Base-by-base conservation (phyloP, 140 eudicot species). In the Oenanthe javanica region DNA sequence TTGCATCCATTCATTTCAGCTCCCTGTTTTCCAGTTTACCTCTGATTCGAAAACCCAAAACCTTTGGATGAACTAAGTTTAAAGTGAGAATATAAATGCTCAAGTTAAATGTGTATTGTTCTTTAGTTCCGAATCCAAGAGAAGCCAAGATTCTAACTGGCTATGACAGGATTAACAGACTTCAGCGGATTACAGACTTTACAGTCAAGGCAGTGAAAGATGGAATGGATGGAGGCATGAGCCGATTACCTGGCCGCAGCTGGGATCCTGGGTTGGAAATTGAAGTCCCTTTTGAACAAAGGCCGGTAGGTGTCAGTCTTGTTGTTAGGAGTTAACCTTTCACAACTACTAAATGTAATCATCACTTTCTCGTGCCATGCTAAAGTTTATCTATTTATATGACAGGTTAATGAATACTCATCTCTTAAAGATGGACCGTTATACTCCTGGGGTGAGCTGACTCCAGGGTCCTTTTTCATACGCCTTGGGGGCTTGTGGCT, bases 201-300 rank as follows among this genome's bases (percentile, higher is more conserved):
- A 31, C 81, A 21, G 84, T 77, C 40, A 91, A 77, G 86, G 97
- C 99, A 38, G 77, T 92, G 31, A 89, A 84, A 86, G 97, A 92
- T 82, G 99, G 87, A 81, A 88, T 87, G 89, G 87, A 92, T 78
- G 94, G 89, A 52, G 94, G 91, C 73, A 84, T 75, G 64, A 88
- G 90, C 55, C 89, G 92, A 74, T 80, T 90, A 78, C 97, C 97
- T 1, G 93, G 97, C 72, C 95, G 82, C 55, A 89, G 92, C 55
- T 95, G 99, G 99, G 99, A 95, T 75, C 99, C 99, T 9, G 99
- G 97, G n/a, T 81, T 95, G 89, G 99, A 95, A 87, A 81, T 93
- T 27, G 97, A 93, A 82, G 99, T 95, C 83, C 99, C 99, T 15
- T 95, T 86, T 21, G 99, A 95, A 75, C 99, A 95, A 86, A 81